phyloP scores from a whole-genome alignment of 1,284 basidiomycete genomes.

The Cutaneotrichosporon cavernicola region DNA sequence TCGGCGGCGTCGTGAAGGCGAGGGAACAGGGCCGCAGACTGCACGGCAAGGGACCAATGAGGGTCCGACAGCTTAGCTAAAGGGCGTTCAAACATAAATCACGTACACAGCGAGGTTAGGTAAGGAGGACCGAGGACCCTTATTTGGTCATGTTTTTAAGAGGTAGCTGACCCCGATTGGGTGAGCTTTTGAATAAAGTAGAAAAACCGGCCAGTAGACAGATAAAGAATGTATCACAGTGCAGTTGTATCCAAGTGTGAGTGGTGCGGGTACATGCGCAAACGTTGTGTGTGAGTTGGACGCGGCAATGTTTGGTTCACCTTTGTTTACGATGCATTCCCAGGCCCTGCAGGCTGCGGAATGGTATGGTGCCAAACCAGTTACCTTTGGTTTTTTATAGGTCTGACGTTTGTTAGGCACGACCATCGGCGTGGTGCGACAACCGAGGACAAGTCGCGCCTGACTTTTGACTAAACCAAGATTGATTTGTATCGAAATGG shows the following conservation, averaged over 20 bases:
- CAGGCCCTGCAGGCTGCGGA: too few relatives aligned
- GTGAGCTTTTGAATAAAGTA: not conserved
- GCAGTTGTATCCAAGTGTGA: not conserved
- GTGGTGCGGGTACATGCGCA: too few relatives aligned
- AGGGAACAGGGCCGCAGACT: not conserved
- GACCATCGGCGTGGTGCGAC: too few relatives aligned
- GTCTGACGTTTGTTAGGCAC: not conserved
- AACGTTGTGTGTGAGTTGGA: too few relatives aligned
- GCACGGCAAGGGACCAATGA: not conserved
- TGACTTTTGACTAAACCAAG: not conserved
- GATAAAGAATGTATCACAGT: not conserved
- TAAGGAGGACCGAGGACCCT: not conserved
- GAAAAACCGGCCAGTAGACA: not conserved
- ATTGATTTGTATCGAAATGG: not conserved
- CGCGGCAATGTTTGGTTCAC: not conserved
- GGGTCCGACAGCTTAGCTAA: not conserved
- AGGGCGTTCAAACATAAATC: too few relatives aligned
- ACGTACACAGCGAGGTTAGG: not conserved
- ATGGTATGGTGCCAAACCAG: too few relatives aligned
- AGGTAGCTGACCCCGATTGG: not conserved
- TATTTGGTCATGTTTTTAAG: conserved; percentile 2
- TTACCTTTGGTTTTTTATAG: too few relatives aligned
- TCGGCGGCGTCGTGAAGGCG: not conserved
- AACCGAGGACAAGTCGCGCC: not conserved
- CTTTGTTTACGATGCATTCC: too few relatives aligned